These are phyloP conservation scores for Zasmidium cellare DNA, from an alignment of 2,329 filamentous ascomycete species.

Conservation along the genomic window DNA sequence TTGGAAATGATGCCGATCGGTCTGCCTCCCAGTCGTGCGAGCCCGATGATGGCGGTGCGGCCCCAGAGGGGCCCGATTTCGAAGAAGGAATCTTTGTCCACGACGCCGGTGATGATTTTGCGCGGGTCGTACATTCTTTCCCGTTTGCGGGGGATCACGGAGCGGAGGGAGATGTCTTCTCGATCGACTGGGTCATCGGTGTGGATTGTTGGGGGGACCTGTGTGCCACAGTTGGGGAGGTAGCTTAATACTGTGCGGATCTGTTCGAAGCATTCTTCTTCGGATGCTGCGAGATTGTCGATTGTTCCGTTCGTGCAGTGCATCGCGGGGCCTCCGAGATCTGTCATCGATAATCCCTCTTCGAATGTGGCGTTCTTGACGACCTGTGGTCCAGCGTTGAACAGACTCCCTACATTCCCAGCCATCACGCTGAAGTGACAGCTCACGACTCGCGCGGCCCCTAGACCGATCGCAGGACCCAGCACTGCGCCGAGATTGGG, in stretches of 20 bases:
- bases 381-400: conserved; percentile 65
- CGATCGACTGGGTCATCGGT: conserved; percentile 53
- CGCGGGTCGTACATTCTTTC: conserved; percentile 62
- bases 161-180: conserved; percentile 51
- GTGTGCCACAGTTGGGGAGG: conserved; percentile 58
- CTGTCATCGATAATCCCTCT: conserved; percentile 59
- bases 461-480: conserved; percentile 64
- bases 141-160: conserved; percentile 58
- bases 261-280: conserved; percentile 63
- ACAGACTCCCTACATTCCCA: conserved; percentile 60
- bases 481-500: conserved; percentile 64
- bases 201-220: conserved; percentile 50
- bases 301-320: conserved; percentile 68
- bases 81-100: conserved; percentile 60
- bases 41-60: conserved; percentile 60
- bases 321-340: conserved; percentile 61
- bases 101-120: conserved; percentile 57
- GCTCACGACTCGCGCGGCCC: conserved; percentile 60
- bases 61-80: conserved; percentile 66
- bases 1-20: conserved; percentile 61
- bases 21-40: conserved; percentile 58
- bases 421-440: conserved; percentile 69
- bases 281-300: conserved; percentile 62
- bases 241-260: conserved; percentile 58
- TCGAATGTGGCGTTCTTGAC: conserved; percentile 64